These are phyloP conservation scores for Yamadazyma triangularis DNA, from an alignment of 1,139 yeast genomes.

Conservation along the genomic window DNA sequence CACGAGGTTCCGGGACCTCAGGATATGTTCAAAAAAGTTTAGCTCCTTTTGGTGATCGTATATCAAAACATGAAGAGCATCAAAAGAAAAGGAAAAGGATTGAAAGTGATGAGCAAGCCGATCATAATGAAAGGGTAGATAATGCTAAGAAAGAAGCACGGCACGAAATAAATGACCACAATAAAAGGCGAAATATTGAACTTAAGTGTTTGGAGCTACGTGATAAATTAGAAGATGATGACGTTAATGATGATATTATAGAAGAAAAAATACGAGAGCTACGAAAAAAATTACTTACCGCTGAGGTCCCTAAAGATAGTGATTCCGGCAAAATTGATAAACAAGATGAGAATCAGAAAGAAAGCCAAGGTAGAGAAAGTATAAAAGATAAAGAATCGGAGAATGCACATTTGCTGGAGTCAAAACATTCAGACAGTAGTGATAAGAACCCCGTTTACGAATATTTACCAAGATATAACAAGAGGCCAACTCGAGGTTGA, in stretches of 20 bases:
- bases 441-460: neutral
- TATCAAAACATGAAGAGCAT: conserved; percentile 6
- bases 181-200: conserved; percentile 46
- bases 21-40: conserved; percentile 59
- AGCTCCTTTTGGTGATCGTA: conserved; percentile 19
- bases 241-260: conserved; percentile 24
- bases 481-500: neutral
- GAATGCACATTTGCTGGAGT: conserved; percentile 1
- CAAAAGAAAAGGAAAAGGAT: conserved; percentile 12
- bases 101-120: conserved; percentile 6
- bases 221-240: conserved; percentile 52
- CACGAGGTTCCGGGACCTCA: conserved; percentile 71
- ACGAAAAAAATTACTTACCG: no score
- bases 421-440: neutral
- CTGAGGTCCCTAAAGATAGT: no score
- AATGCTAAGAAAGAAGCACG: conserved; percentile 11
- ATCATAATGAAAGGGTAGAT: conserved; percentile 15
- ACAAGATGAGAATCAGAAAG: neutral
- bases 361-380: neutral
- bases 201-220: conserved; percentile 52
- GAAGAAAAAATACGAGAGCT: conserved; percentile 7
- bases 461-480: neutral
- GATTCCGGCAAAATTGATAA: no score
- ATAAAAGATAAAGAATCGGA: neutral
- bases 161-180: conserved; percentile 40